Evolutionary conservation across 83 land plant genomes (phyloP).

Genomic region (Larix sibirica): DNA sequence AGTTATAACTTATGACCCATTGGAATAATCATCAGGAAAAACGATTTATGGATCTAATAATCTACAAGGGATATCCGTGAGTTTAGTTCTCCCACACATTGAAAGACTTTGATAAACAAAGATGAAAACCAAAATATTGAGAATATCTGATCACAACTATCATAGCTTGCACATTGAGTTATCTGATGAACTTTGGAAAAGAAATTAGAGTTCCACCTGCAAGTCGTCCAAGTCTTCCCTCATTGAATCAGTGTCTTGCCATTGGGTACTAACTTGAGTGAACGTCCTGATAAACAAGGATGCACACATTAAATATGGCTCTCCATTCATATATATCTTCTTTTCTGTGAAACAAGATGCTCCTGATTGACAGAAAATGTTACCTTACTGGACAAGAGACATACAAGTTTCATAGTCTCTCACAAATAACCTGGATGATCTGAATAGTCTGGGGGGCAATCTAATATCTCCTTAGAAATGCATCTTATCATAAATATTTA

Average conservation of each 20-base stretch:
- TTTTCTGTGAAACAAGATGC: too few relatives aligned
- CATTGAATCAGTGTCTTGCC: slow-evolving; percentile 99
- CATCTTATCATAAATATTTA: not conserved
- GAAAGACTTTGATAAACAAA: not conserved
- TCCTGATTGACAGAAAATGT: too few relatives aligned
- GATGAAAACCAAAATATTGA: not conserved
- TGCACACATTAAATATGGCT: slow-evolving; percentile 10
- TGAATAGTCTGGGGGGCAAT: too few relatives aligned
- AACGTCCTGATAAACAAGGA: slow-evolving; percentile 74
- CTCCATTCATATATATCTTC: not conserved
- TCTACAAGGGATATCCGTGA: not conserved
- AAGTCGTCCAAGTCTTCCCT: slow-evolving; percentile 97
- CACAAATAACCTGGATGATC: too few relatives aligned
- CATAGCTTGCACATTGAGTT: not conserved
- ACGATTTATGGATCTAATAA: not conserved
- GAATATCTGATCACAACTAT: not conserved
- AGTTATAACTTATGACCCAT: not conserved
- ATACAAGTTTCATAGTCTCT: too few relatives aligned
- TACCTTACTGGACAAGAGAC: too few relatives aligned
- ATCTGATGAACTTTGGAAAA: not conserved
- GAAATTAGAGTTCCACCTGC: slow-evolving; percentile 54
- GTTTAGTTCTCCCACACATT: not conserved
- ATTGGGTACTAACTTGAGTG: slow-evolving; percentile 95
- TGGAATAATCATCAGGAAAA: not conserved
- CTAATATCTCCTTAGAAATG: not conserved